These are phyloP conservation scores for Lodderomyces orthopsilosis DNA, from an alignment of 1,139 yeast species.

Conservation along the genomic window DNA sequence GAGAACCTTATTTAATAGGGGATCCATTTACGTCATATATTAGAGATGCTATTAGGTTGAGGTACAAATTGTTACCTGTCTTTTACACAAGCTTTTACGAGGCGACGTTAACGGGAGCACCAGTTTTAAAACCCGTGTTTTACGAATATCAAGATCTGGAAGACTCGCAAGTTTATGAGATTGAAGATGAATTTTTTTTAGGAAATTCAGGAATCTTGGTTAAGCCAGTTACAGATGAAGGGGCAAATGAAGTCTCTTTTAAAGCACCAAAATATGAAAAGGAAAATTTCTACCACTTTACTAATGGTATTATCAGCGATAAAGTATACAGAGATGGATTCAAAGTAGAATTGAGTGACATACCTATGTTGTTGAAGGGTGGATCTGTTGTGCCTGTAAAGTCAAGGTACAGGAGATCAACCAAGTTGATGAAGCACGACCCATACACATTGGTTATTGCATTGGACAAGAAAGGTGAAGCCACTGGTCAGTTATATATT, in stretches of 20 bases:
- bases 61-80: conserved; percentile 76
- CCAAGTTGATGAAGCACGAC: conserved; percentile 72
- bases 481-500: conserved; percentile 57
- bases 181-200: conserved; percentile 83
- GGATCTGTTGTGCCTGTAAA: conserved; percentile 72
- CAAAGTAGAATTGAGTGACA: conserved; percentile 52
- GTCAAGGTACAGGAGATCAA: conserved; percentile 75
- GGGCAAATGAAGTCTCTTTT: conserved; percentile 42
- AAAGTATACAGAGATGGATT: conserved; percentile 9
- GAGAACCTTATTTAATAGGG: conserved; percentile 89
- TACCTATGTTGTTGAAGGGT: conserved; percentile 75
- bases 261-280: conserved; percentile 67
- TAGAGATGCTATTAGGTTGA: conserved; percentile 64
- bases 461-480: conserved; percentile 46
- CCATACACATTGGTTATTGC: conserved; percentile 81
- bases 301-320: conserved; percentile 28
- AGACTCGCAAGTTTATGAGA: conserved; percentile 45
- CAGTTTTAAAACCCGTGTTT: conserved; percentile 74
- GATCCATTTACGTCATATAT: conserved; percentile 70
- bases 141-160: conserved; percentile 53
- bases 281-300: conserved; percentile 58
- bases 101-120: conserved; percentile 59
- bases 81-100: conserved; percentile 79
- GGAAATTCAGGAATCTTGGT: conserved; percentile 74
- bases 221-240: conserved; percentile 74